These are phyloP conservation scores for Ophiostoma sp. DNA, from an alignment of 2,329 filamentous ascomycete species.

Conservation along the genomic window DNA sequence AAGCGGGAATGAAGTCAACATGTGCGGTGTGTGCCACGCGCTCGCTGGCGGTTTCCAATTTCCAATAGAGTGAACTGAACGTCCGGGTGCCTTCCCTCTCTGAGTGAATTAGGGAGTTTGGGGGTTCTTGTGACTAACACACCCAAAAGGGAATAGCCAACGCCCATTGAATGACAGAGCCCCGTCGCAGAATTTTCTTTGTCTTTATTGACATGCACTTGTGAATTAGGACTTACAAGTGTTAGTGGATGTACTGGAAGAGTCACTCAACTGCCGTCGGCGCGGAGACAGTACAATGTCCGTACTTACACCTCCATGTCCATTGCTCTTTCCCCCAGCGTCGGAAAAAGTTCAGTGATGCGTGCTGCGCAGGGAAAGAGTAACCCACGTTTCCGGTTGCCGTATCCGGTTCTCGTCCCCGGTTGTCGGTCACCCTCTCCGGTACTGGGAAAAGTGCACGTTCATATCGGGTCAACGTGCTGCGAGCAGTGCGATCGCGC, in stretches of 20 bases:
- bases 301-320: not conserved
- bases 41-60: not conserved
- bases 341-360: not conserved
- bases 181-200: slow-evolving; percentile 11
- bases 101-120: not conserved
- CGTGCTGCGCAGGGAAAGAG: not conserved
- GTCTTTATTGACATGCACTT: not conserved
- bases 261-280: not conserved
- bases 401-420: not conserved
- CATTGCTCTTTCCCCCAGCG: not conserved
- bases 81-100: not conserved
- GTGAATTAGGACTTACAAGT: not conserved
- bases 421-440: not conserved
- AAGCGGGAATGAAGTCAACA: not conserved
- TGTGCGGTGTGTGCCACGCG: slow-evolving; percentile 6
- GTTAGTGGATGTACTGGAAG: not conserved
- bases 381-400: not conserved
- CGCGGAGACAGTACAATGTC: not conserved
- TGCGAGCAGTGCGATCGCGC: not conserved
- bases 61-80: not conserved
- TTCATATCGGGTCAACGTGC: not conserved
- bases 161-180: slow-evolving; percentile 28
- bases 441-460: not conserved
- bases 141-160: slow-evolving; percentile 25
- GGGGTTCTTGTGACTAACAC: slow-evolving; percentile 38